Conservation (phyloP, 2,329 filamentous ascomycete genomes). For the Sporothrix brasiliensis region DNA sequence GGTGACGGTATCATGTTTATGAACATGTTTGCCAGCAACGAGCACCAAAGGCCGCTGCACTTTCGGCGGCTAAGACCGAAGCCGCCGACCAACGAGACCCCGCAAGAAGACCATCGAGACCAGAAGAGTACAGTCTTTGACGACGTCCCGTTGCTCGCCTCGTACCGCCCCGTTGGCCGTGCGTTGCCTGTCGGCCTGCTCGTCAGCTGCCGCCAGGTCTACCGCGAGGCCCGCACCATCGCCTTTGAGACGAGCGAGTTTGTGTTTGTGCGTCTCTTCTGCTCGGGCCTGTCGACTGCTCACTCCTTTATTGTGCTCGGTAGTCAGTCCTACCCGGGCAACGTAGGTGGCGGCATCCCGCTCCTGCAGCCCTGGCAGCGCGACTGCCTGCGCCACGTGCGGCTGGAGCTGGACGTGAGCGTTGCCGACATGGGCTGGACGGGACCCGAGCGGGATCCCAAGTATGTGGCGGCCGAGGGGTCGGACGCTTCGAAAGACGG, state of each 20-base stretch:
- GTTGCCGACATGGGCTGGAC: constrained; percentile 43
- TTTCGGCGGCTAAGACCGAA: neutral
- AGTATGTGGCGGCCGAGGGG: neutral
- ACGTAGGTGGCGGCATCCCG: constrained; percentile 19
- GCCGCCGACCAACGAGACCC: neutral
- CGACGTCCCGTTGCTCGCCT: constrained; percentile 38
- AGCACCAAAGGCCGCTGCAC: neutral
- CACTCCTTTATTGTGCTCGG: constrained; percentile 40
- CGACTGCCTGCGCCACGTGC: constrained; percentile 45
- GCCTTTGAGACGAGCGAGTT: constrained; percentile 52
- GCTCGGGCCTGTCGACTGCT: constrained; percentile 50
- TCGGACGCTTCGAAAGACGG: neutral
- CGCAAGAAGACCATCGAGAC: neutral
- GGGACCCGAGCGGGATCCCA: neutral
- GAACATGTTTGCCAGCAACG: constrained; percentile 14
- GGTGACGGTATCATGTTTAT: constrained; percentile 13
- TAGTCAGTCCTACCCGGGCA: neutral
- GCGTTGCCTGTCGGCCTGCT: constrained; percentile 49
- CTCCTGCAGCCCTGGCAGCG: constrained; percentile 49
- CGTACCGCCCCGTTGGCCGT: constrained; percentile 45
- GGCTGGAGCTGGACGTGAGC: constrained; percentile 51
- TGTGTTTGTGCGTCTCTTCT: constrained; percentile 52
- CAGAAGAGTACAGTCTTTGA: neutral
- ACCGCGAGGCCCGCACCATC: constrained; percentile 47
- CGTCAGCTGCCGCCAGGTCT: constrained; percentile 46